Percentiles rank a stretch among this genome's conserved stretches.
Conservation (phyloP, 495 filamentous ascomycete species). For the Jackrogersella minutella region DNA sequence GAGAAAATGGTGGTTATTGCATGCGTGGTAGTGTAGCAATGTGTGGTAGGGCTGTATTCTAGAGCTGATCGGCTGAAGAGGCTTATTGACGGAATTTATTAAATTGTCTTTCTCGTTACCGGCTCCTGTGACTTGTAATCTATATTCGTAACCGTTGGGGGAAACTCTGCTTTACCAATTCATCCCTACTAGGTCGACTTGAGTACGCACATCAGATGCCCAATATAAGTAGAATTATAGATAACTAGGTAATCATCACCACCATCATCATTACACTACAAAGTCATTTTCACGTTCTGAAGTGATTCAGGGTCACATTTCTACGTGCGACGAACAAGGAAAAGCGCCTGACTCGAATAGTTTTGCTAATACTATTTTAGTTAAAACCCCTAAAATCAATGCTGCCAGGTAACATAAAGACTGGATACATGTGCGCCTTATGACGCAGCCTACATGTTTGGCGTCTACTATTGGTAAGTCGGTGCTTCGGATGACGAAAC, state of each 20-base stretch:
- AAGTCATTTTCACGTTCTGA: too few species aligned
- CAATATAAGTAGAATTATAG: too few species aligned
- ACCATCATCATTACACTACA: too few species aligned
- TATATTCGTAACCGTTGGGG: slow-evolving; percentile 10
- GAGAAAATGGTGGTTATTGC: background rate
- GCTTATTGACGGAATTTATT: slow-evolving; percentile 26
- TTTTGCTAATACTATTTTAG: slow-evolving; percentile 24
- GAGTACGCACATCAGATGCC: too few species aligned
- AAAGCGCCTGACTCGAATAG: background rate
- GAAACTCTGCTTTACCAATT: too few species aligned
- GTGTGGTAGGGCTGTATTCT: slow-evolving; percentile 22
- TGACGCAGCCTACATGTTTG: slow-evolving; percentile 30
- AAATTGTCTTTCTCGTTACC: slow-evolving; percentile 20
- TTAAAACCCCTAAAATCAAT: too few species aligned
- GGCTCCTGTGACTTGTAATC: slow-evolving; percentile 14
- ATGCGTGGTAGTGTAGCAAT: too few species aligned
- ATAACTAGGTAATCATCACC: too few species aligned
- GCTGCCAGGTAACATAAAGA: slow-evolving; percentile 30
- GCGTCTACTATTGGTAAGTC: slow-evolving; percentile 15
- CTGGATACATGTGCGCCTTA: slow-evolving; percentile 29
- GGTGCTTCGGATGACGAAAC: slow-evolving; percentile 26
- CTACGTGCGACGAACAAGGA: background rate
- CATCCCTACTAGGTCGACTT: too few species aligned
- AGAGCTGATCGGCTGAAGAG: slow-evolving; percentile 18
- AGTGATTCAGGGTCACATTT: too few species aligned